Percentiles rank a stretch among this genome's conserved stretches.
Conservation (phyloP, 2,329 filamentous ascomycete genomes). For the Fusarium caatingaense region DNA sequence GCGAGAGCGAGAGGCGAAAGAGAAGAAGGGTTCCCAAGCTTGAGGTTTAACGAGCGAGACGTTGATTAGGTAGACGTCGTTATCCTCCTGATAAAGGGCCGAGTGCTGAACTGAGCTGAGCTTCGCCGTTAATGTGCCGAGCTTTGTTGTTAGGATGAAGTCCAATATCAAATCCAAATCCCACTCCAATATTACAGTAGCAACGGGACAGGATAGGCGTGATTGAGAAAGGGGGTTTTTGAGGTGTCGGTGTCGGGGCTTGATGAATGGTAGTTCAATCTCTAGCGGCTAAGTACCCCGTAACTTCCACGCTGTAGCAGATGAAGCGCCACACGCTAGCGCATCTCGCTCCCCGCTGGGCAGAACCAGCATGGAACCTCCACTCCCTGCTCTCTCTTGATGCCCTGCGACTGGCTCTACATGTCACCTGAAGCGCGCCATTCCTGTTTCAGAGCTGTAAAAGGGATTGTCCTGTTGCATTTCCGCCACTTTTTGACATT, state of each 20-base stretch:
- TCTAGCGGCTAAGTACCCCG: conserved; percentile 43
- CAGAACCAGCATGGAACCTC: conserved; percentile 1
- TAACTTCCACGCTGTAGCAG: conserved; percentile 25
- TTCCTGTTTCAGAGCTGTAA: conserved; percentile 23
- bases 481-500: background rate
- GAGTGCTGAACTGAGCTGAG: background rate
- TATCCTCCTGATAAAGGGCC: background rate
- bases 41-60: conserved; percentile 3
- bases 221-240: conserved; percentile 47
- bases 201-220: conserved; percentile 22
- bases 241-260: conserved; percentile 43
- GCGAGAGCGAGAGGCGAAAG: conserved; percentile 29
- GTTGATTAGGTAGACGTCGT: background rate
- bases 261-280: conserved; percentile 12
- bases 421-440: conserved; percentile 45
- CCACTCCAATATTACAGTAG: conserved; percentile 22
- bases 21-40: conserved; percentile 33
- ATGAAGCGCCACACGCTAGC: conserved; percentile 39
- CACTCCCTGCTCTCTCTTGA: conserved; percentile 22
- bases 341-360: conserved; percentile 13
- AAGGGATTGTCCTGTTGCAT: conserved; percentile 19
- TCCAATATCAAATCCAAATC: conserved; percentile 32
- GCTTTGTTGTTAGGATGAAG: conserved; percentile 34
- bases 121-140: background rate
- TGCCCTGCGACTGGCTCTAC: conserved; percentile 35